These are phyloP conservation scores for Holtermanniella nyarrowii DNA, from an alignment of 768 basidiomycete genomes.

Conservation along the genomic window DNA sequence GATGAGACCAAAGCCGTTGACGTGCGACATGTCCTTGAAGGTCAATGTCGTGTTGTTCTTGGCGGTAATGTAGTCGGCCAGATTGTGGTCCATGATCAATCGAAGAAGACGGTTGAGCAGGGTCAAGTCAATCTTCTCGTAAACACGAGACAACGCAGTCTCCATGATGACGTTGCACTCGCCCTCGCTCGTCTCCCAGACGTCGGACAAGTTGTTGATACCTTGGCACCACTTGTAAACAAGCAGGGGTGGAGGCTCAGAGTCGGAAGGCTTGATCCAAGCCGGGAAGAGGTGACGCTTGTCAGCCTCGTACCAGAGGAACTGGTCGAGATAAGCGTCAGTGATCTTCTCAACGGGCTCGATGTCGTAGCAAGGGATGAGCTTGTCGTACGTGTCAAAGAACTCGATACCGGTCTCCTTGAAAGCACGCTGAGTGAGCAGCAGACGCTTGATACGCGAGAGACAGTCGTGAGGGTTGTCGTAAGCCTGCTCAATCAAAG, in stretches of 20 bases:
- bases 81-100: constrained; percentile 92
- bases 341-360: constrained; percentile 99
- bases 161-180: constrained; percentile 99
- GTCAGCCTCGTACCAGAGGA: constrained; percentile 97
- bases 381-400: constrained; percentile 94
- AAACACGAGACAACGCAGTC: constrained; percentile 92
- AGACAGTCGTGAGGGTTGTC: constrained; percentile 99
- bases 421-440: constrained; percentile 95
- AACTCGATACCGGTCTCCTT: constrained; percentile 92
- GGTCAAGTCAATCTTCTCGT: constrained; percentile 97
- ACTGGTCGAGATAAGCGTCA: constrained; percentile 97
- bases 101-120: constrained; percentile 89
- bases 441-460: constrained; percentile 92
- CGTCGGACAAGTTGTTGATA: constrained; percentile 94
- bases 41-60: constrained; percentile 95
- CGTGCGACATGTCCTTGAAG: constrained; percentile 97
- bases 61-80: constrained; percentile 97
- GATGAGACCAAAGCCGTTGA: constrained; percentile 92
- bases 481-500: constrained; percentile 96
- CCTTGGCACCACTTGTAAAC: constrained; percentile 99
- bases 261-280: constrained; percentile 98
- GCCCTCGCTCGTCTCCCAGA: constrained; percentile 97
- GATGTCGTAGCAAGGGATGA: constrained; percentile 91
- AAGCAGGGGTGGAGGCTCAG: constrained; percentile 88
- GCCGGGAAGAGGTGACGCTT: constrained; percentile 96